These are phyloP conservation scores for Endoconidiophora polonica DNA, from an alignment of 2,329 filamentous ascomycete genomes.

Conservation along the genomic window DNA sequence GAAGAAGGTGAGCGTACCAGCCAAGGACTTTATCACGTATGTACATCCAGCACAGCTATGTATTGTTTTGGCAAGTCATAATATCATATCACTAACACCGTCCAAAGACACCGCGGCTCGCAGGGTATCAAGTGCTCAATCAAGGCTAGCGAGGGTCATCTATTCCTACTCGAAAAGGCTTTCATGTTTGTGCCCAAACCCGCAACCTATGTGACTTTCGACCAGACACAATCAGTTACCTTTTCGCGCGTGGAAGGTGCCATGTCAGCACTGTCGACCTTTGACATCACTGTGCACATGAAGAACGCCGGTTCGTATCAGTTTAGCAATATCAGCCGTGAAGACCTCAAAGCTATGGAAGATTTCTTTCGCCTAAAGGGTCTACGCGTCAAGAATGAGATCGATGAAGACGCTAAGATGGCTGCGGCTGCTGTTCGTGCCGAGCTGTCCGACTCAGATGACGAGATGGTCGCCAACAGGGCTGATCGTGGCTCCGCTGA, in stretches of 20 bases:
- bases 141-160: slow-evolving; percentile 94
- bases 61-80: not conserved
- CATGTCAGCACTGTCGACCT: slow-evolving; percentile 83
- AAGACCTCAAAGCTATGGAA: slow-evolving; percentile 93
- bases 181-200: slow-evolving; percentile 99
- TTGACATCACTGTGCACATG: slow-evolving; percentile 86
- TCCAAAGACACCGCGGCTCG: slow-evolving; percentile 63
- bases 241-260: slow-evolving; percentile 93
- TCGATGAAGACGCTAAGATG: slow-evolving; percentile 75
- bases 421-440: slow-evolving; percentile 71
- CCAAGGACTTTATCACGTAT: slow-evolving; percentile 77
- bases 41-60: slow-evolving; percentile 15
- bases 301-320: slow-evolving; percentile 78
- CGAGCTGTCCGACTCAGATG: slow-evolving; percentile 68
- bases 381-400: slow-evolving; percentile 94
- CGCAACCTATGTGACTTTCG: slow-evolving; percentile 90
- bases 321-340: slow-evolving; percentile 98
- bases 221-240: slow-evolving; percentile 78
- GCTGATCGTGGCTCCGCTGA: slow-evolving; percentile 78
- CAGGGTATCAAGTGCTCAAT: slow-evolving; percentile 98
- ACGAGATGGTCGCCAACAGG: slow-evolving; percentile 43
- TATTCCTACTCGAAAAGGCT: slow-evolving; percentile 94
- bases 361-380: slow-evolving; percentile 94
- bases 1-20: slow-evolving; percentile 88
- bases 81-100: not conserved